Evolutionary conservation across 768 basidiomycete species (phyloP).

Genomic region (Leccinum barrowsii): DNA sequence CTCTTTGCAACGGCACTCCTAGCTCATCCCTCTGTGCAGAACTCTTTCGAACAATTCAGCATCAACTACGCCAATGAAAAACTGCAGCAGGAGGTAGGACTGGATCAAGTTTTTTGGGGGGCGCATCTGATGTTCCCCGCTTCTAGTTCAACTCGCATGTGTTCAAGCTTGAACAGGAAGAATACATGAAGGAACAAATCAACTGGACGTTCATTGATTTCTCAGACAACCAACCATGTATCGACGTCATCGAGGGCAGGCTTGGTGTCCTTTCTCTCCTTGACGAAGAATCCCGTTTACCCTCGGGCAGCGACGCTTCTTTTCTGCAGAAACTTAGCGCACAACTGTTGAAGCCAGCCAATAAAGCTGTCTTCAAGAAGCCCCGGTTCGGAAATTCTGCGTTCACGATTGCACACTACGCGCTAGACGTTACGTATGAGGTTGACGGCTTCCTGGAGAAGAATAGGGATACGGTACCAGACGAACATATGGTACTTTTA

Average conservation of each 20-base stretch:
- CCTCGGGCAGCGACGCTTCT: conserved; percentile 86
- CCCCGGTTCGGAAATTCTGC: conserved; percentile 97
- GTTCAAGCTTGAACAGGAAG: conserved; percentile 98
- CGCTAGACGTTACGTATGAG: conserved; percentile 97
- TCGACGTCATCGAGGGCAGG: conserved; percentile 97
- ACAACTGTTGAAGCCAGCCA: conserved; percentile 81
- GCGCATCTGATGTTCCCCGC: conserved; percentile 11
- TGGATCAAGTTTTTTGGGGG: neutral
- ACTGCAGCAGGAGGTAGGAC: conserved; percentile 87
- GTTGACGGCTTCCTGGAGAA: conserved; percentile 98
- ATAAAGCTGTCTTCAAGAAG: conserved; percentile 92
- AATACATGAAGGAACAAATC: conserved; percentile 97
- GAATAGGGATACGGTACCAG: conserved; percentile 97
- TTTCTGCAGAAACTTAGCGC: conserved; percentile 90
- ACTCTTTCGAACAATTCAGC: conserved; percentile 96
- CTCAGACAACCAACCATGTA: conserved; percentile 98
- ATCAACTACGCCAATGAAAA: conserved; percentile 99
- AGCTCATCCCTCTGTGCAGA: conserved; percentile 39
- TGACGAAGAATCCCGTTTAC: conserved; percentile 97
- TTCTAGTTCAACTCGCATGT: conserved; percentile 96
- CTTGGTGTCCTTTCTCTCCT: conserved; percentile 91
- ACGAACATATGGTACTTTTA: conserved; percentile 91
- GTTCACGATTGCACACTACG: conserved; percentile 98
- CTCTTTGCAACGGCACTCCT: neutral
- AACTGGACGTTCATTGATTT: conserved; percentile 99